Conservation (phyloP, 163 green algal species). For the Scenedesmus sp. region DNA sequence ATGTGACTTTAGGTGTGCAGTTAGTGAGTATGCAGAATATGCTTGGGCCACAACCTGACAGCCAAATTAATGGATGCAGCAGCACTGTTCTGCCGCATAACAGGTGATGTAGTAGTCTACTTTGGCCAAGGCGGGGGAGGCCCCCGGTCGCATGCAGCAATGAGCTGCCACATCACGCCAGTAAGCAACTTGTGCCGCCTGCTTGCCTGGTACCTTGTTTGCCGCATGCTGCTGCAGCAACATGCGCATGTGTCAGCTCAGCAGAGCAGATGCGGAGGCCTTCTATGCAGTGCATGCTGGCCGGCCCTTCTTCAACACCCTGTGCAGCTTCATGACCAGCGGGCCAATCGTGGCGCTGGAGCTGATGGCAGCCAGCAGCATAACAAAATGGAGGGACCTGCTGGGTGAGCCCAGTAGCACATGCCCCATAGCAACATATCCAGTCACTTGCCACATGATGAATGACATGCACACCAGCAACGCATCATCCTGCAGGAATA, state of each 20-base stretch:
- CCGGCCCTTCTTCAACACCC: constrained; percentile 78
- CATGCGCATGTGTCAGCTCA: constrained; percentile 68
- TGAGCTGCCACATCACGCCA: background rate
- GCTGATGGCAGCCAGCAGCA: constrained; percentile 74
- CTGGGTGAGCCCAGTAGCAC: constrained; percentile 66
- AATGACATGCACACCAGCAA: no score
- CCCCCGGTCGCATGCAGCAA: background rate
- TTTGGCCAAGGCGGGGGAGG: no score
- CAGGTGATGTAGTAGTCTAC: background rate
- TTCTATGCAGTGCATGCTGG: constrained; percentile 86
- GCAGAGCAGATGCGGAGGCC: constrained; percentile 65
- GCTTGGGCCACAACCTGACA: background rate
- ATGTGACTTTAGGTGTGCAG: background rate
- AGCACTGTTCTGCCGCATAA: background rate
- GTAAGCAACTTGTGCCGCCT: background rate
- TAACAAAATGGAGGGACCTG: constrained; percentile 76
- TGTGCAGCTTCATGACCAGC: constrained; percentile 85
- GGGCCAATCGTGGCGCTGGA: constrained; percentile 80
- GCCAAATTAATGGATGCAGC: background rate
- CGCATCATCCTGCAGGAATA: no score
- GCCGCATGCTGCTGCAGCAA: constrained; percentile 17
- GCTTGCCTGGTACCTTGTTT: background rate
- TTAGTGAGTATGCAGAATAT: no score
- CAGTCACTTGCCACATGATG: constrained; percentile 22
- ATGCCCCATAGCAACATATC: constrained; percentile 69